A percentile compares a stretch with the other conserved stretches of the same genome.
Conservation (phyloP, 2,329 filamentous ascomycete species). For the Endothia cerciana region DNA sequence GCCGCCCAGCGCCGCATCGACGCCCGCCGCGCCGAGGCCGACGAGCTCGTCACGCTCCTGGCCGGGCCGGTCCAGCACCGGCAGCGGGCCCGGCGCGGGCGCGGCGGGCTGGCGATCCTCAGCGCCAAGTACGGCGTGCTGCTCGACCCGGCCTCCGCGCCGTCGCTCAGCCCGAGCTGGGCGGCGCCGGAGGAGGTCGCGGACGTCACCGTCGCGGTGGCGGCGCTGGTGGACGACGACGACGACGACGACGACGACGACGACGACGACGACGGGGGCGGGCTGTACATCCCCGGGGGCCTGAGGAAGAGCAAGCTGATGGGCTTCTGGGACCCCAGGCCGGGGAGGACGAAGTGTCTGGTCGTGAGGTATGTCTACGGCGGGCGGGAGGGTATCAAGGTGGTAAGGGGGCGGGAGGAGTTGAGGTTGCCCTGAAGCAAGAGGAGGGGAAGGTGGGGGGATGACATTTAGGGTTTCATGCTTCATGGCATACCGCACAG, state of each 20-base stretch:
- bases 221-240: conserved; percentile 47
- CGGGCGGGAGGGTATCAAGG: conserved; percentile 41
- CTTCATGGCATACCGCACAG: neutral
- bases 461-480: neutral
- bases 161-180: conserved; percentile 30
- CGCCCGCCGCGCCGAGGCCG: conserved; percentile 47
- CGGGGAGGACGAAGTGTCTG: conserved; percentile 48
- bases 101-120: conserved; percentile 51
- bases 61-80: conserved; percentile 44
- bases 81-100: conserved; percentile 42
- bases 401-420: conserved; percentile 43
- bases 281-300: conserved; percentile 44
- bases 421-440: conserved; percentile 39
- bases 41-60: conserved; percentile 49
- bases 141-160: neutral
- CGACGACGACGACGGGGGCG: conserved; percentile 36
- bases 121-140: conserved; percentile 52
- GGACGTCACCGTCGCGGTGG: conserved; percentile 53
- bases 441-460: neutral
- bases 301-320: conserved; percentile 49
- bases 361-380: conserved; percentile 49
- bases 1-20: conserved; percentile 36
- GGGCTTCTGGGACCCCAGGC: conserved; percentile 57
- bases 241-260: neutral
- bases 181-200: conserved; percentile 48